Base-by-base conservation (phyloP, 441 rosid species). In the Pelargonium australe region DNA sequence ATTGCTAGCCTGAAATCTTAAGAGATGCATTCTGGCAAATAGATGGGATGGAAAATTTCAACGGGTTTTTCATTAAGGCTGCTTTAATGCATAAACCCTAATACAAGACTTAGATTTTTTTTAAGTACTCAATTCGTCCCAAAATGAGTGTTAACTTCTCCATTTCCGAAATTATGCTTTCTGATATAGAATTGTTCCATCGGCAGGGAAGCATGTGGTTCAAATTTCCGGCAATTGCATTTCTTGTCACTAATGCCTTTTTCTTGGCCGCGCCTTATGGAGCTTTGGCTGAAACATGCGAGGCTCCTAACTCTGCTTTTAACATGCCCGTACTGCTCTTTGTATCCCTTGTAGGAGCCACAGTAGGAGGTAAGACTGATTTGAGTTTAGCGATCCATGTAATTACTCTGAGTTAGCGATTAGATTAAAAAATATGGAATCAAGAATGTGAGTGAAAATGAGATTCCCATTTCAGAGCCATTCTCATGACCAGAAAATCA, bases 261-360 rank as follows among this genome's bases (percentile, higher is more conserved):
- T 68, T 86, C 72, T 80, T 87, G 82, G 68, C 81, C 71, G 75
- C 82, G 37, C 97, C 96, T 31, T 69, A 83, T 64, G 81, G 85
- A 86, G 96, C 95, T 77, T 77, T 87, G 58, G 99, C 99, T 73
- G 96, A 86, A 80, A 80, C 89, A 34, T 89, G 97, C 65, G 87
- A 89, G 77, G 78, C 90, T 5, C 84, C 84, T 69, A 81, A 71
- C 74, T 89, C 97, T 65, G 70, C 89, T 62, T 83, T 85, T 73
- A 91, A 74, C 85, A 94, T 89, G 99, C 97, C 97, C 16, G 37
- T 88, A 43, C 82, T 94, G 75, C 85, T 86, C 63, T 76, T 86
- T 55, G 94, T 94, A 40, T 96, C 99, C 74, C 88, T 94, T 61
- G 45, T 91, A 31, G 99, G 99, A 67, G 99, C 99, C 76, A 85